Evolutionary conservation across 1,284 basidiomycete genomes (phyloP), one percentile per base, ranked within the genome.

Genomic region (Sporisorium graminicola): DNA sequence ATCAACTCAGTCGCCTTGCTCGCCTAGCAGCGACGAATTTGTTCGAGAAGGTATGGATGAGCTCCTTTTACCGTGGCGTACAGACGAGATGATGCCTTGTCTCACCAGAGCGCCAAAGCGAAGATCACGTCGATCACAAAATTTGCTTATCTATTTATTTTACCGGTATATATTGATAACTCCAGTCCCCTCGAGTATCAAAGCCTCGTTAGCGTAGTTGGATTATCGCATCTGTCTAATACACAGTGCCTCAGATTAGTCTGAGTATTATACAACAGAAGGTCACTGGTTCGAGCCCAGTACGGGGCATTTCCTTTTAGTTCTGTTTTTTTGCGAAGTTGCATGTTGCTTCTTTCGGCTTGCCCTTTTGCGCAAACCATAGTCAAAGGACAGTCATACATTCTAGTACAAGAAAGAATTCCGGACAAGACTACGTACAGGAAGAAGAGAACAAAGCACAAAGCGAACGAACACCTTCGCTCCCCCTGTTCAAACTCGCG

Each of bases 251-350:
- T 63, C 56, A 55, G 66, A 4, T 37, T 10, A 4, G 51, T 37
- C 69, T 66, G 69, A 72, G 64, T 63, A 24, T 18, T 16, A 18
- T 35, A 58, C 64, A 76, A 76, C 73, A 52, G 68, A 76, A 76
- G 73, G 73, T 76, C 73, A 71, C 73, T 76, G 68, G 73, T 76
- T 76, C 73, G 73, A 76, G 73, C 73, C 73, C 68, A 76, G 68
- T 71, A 76, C 68, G 73, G 68, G 47, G 70, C 70, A 73, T 52
- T 46, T 58, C 55, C 20, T 67, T 67, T 63, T 35, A n/a, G 44
- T 44, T 58, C 51, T 29, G 26, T 26, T n/a, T 26, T 12, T 40
- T 60, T 5, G 29, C 5, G 29, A 10, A 31, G 10, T 31, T 31
- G 5, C 5, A 5, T 31, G 5, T 31, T 31, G 29, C 29, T 31